These are phyloP conservation scores for Avena eriantha DNA, from an alignment of 176 grass and related monocot genomes.

Conservation along the genomic window DNA sequence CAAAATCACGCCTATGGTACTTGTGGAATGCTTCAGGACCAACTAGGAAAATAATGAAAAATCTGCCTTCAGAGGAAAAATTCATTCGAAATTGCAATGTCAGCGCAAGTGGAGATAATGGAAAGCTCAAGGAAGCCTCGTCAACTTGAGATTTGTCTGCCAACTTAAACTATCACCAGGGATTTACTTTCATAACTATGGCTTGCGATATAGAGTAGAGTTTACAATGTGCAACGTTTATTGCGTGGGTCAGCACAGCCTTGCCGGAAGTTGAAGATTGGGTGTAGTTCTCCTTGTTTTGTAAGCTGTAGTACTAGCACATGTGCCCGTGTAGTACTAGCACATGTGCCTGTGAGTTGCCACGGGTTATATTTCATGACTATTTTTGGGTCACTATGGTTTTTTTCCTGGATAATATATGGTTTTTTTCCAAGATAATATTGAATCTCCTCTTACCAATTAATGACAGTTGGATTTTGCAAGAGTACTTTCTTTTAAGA, in stretches of 20 bases:
- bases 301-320: neutral
- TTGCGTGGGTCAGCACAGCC: neutral
- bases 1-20: constrained; percentile 81
- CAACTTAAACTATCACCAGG: neutral
- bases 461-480: too few relatives aligned
- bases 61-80: constrained; percentile 76
- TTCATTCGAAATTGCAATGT: constrained; percentile 52
- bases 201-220: neutral
- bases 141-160: constrained; percentile 30
- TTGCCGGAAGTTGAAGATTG: constrained; percentile 20
- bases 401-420: too few relatives aligned
- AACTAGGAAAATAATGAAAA: constrained; percentile 64
- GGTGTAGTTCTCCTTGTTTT: constrained; percentile 16
- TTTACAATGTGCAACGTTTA: constrained; percentile 8
- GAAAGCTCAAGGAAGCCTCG: constrained; percentile 52
- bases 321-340: too few relatives aligned
- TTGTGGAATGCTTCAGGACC: constrained; percentile 69
- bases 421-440: too few relatives aligned
- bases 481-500: too few relatives aligned
- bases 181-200: neutral
- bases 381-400: too few relatives aligned
- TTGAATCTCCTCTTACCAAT: too few relatives aligned
- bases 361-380: too few relatives aligned
- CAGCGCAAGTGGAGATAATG: constrained; percentile 34
- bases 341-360: too few relatives aligned